Percentiles rank a stretch among this genome's conserved stretches.
Evolutionary conservation across 2,329 filamentous ascomycete species (phyloP).

Genomic region (Claviceps africana): DNA sequence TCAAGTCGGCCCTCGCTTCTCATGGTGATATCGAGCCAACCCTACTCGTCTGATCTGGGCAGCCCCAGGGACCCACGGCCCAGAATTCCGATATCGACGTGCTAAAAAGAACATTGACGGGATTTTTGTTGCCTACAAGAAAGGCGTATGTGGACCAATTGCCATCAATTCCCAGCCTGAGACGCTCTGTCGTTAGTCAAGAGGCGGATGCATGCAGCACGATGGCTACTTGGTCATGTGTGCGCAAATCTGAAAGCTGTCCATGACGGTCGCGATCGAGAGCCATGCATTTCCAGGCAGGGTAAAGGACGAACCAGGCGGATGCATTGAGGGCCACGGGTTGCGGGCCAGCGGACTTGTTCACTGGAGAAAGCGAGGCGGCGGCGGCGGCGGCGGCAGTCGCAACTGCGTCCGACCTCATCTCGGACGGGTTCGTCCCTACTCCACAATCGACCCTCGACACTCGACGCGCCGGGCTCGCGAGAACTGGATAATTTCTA

Average conservation of each 20-base stretch:
- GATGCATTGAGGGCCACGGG: slow-evolving; percentile 11
- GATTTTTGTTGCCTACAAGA: slow-evolving; percentile 26
- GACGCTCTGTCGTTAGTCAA: neutral
- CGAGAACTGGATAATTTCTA: neutral
- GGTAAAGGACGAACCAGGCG: slow-evolving; percentile 9
- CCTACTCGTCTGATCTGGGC: slow-evolving; percentile 27
- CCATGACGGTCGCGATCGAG: neutral
- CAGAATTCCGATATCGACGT: slow-evolving; percentile 59
- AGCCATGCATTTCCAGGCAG: neutral
- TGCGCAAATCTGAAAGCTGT: neutral
- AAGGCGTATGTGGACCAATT: slow-evolving; percentile 59
- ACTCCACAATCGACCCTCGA: neutral
- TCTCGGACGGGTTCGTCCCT: neutral
- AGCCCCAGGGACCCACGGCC: slow-evolving; percentile 48
- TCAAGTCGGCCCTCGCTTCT: neutral
- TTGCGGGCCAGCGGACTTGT: neutral
- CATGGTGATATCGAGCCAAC: slow-evolving; percentile 11
- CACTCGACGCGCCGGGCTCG: neutral
- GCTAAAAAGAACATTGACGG: slow-evolving; percentile 36
- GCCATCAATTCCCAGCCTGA: slow-evolving; percentile 51
- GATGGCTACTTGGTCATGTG: neutral
- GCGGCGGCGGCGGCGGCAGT: slow-evolving; percentile 3
- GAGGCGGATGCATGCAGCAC: neutral
- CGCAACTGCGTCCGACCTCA: slow-evolving; percentile 5
- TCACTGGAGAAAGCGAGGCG: neutral